Evolutionary conservation across 1,284 basidiomycete genomes (phyloP).

Genomic region (Boletus albobrunnescens): DNA sequence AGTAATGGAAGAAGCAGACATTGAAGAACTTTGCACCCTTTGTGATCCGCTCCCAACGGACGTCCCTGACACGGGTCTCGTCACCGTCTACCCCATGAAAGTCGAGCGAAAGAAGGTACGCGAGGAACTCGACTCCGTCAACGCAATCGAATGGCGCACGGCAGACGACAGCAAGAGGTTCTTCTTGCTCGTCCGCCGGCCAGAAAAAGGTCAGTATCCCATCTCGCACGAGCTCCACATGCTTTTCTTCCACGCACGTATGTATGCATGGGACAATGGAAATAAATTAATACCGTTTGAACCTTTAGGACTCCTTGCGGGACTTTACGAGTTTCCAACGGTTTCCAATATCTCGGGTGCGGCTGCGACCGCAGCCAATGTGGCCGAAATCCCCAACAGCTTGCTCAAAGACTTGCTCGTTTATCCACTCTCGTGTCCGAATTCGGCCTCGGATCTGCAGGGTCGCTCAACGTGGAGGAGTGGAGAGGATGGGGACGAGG

Average conservation of each 20-base stretch:
- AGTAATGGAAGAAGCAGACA: conserved; percentile 41
- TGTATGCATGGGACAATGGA: not conserved
- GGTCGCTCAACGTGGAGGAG: not conserved
- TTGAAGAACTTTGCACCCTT: conserved; percentile 71
- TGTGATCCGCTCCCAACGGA: conserved; percentile 61
- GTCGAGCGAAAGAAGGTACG: conserved; percentile 78
- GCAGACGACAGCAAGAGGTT: conserved; percentile 39
- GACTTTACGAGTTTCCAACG: conserved; percentile 81
- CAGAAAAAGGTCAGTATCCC: conserved; percentile 65
- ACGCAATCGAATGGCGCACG: conserved; percentile 75
- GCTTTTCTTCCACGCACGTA: not conserved
- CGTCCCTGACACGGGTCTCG: conserved; percentile 32
- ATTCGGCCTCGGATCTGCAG: conserved; percentile 8
- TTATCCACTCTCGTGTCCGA: conserved; percentile 17
- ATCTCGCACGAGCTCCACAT: not conserved
- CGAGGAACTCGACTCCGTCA: conserved; percentile 83
- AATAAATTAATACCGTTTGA: conserved; percentile 5
- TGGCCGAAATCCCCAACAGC: conserved; percentile 37
- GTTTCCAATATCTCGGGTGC: conserved; percentile 43
- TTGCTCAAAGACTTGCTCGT: conserved; percentile 44
- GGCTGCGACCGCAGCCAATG: conserved; percentile 34
- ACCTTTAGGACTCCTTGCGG: conserved; percentile 76
- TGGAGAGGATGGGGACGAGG: not conserved
- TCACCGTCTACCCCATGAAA: conserved; percentile 85
- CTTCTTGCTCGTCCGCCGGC: conserved; percentile 78